Evolutionary conservation across 2,329 filamentous ascomycete genomes (phyloP), one percentile per base, ranked within the genome.

Genomic region (Fusarium subtropicale): DNA sequence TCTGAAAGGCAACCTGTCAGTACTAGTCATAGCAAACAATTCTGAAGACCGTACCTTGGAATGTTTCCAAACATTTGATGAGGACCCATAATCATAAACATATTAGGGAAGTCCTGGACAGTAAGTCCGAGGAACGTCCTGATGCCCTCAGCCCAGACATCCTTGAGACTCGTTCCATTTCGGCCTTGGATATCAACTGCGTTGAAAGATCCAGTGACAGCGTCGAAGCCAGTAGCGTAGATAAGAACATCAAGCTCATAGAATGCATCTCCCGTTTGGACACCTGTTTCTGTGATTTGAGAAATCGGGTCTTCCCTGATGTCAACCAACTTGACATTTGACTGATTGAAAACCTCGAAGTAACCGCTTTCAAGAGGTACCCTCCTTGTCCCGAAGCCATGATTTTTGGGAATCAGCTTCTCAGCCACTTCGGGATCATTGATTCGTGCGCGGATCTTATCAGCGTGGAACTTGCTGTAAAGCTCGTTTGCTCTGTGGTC

Each of bases 81-180:
- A 1, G 81, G 81, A 0, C 81, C 81, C 74, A 82, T 77, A 11
- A 82, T 75, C 79, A 82, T 81, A 59, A 82, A 82, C 76, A 86
- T 84, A 53, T 86, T 86, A 1, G 83, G 82, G 46, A 82, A 84
- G 5, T 78, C 78, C 13, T 77, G 68, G 18, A 81, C 77, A 0
- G 79, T 78, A 15, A 81, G 77, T 1, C 84, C 84, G 2, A 85
- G 74, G 54, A 80, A 81, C 0, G 82, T 81, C 31, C 74, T 73
- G 4, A 79, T 78, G 1, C 79, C 79, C 1, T 76, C 53, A 69
- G 41, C 54, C 74, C 82, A 84, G 22, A 81, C 76, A 9, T 81
- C 75, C 10, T 74, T 68, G 5, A 83, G 73, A 3, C 71, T 71
- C 1, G 65, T 78, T 62, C 11, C 75, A 56, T 85, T 81, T 46